Conservation (phyloP, 352 stramenopile genomes). For the Aphanomyces euteiches region DNA sequence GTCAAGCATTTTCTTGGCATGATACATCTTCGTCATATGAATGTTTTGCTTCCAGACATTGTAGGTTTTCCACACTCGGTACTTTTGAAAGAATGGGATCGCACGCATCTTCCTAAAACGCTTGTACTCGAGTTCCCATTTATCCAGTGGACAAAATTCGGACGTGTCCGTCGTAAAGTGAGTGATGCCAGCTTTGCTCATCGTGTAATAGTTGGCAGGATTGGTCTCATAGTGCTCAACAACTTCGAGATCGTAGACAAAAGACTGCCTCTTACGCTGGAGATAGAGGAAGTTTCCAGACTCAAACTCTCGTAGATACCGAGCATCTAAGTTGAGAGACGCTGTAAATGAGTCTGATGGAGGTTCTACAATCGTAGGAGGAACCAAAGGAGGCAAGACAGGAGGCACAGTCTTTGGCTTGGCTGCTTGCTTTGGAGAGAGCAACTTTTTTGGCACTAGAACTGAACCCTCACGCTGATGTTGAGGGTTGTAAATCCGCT, state of each 20-base stretch:
- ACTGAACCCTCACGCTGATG: too few relatives aligned
- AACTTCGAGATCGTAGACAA: conserved; percentile 82
- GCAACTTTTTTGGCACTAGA: too few relatives aligned
- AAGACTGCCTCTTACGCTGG: conserved; percentile 53
- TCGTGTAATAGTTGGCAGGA: conserved; percentile 87
- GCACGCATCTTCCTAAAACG: conserved; percentile 88
- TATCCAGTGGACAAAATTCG: conserved; percentile 89
- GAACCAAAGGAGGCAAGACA: too few relatives aligned
- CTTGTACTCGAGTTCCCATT: conserved; percentile 91
- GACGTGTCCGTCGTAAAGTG: conserved; percentile 85
- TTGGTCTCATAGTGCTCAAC: conserved; percentile 84
- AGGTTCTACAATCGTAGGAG: too few relatives aligned
- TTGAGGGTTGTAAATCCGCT: too few relatives aligned
- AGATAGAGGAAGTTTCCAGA: conserved; percentile 81
- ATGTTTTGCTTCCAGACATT: conserved; percentile 90
- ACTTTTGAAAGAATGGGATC: conserved; percentile 90
- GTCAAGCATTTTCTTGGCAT: conserved; percentile 77
- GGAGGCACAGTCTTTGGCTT: too few relatives aligned
- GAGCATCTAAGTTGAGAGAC: conserved; percentile 67
- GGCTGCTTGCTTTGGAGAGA: too few relatives aligned
- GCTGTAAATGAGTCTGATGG: conserved; percentile 46
- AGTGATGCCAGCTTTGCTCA: conserved; percentile 89
- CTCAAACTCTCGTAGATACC: conserved; percentile 71
- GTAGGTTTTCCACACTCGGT: conserved; percentile 93
- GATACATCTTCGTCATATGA: conserved; percentile 79